A percentile compares a stretch with the other conserved stretches of the same genome.
phyloP scores from a whole-genome alignment of 1,284 basidiomycete species.

The Ustilago vetiveriae region DNA sequence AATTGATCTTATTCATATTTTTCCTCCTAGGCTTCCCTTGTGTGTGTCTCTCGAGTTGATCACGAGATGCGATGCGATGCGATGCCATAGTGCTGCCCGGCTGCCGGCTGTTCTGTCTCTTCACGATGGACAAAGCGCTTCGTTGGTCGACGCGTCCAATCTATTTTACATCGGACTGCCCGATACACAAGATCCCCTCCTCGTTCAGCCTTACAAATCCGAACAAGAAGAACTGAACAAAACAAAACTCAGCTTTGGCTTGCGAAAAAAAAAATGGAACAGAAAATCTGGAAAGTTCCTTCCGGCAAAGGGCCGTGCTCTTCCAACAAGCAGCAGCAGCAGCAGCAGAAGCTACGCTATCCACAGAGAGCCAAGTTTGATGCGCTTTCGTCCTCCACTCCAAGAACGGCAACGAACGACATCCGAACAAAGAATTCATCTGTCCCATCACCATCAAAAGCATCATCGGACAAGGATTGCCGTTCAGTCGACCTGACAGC shows the following conservation, averaged over 20 bases:
- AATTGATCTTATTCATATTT: neutral
- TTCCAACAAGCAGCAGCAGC: neutral
- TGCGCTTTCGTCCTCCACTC: too few species aligned
- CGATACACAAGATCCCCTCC: neutral
- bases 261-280: neutral
- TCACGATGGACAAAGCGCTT: too few species aligned
- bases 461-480: too few species aligned
- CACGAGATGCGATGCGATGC: neutral
- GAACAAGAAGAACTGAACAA: constrained; percentile 21
- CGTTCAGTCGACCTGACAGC: too few species aligned
- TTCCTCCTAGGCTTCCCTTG: neutral
- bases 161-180: neutral
- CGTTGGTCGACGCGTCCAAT: constrained; percentile 23
- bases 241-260: too few species aligned
- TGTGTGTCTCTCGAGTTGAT: neutral
- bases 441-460: too few species aligned
- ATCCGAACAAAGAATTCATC: too few species aligned
- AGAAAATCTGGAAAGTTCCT: constrained; percentile 35
- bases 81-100: too few species aligned
- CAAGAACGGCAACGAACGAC: too few species aligned
- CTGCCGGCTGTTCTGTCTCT: too few species aligned
- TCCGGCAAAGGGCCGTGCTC: neutral
- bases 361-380: too few species aligned
- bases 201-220: constrained; percentile 23
- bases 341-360: too few species aligned